Evolutionary conservation across 2,329 filamentous ascomycete species (phyloP).

Genomic region (Lecanoromycetidae sp.): DNA sequence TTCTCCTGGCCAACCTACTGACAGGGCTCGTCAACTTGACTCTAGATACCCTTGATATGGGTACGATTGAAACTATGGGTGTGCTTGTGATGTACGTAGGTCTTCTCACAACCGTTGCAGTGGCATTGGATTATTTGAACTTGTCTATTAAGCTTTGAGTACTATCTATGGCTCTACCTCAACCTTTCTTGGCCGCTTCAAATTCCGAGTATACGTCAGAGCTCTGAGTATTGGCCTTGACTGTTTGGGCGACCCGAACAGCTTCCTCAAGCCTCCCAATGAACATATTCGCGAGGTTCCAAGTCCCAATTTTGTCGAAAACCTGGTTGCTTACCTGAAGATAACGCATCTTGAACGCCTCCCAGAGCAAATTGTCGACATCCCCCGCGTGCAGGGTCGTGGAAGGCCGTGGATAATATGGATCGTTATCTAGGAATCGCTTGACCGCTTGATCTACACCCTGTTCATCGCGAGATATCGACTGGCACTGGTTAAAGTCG

Average conservation of each 20-base stretch:
- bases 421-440: slow-evolving; percentile 41
- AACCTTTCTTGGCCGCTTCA: too few species aligned
- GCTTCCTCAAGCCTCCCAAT: too few species aligned
- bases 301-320: too few species aligned
- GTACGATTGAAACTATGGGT: slow-evolving; percentile 52
- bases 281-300: too few species aligned
- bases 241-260: too few species aligned
- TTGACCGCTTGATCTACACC: slow-evolving; percentile 33
- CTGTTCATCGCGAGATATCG: slow-evolving; percentile 28
- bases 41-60: slow-evolving; percentile 65
- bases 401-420: slow-evolving; percentile 37
- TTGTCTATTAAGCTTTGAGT: slow-evolving; percentile 17
- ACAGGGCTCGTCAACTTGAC: slow-evolving; percentile 85
- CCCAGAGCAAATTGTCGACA: too few species aligned
- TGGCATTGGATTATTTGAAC: slow-evolving; percentile 12
- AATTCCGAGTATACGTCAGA: too few species aligned
- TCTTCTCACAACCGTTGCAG: slow-evolving; percentile 53
- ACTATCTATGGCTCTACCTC: too few species aligned
- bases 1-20: slow-evolving; percentile 75
- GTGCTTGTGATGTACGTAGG: slow-evolving; percentile 64
- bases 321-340: too few species aligned
- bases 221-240: too few species aligned
- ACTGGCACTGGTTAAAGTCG: slow-evolving; percentile 36
- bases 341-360: too few species aligned
- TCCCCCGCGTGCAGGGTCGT: too few species aligned